Conservation (phyloP, 805 yeast species). For the Zygotorulaspora chibaensis region DNA sequence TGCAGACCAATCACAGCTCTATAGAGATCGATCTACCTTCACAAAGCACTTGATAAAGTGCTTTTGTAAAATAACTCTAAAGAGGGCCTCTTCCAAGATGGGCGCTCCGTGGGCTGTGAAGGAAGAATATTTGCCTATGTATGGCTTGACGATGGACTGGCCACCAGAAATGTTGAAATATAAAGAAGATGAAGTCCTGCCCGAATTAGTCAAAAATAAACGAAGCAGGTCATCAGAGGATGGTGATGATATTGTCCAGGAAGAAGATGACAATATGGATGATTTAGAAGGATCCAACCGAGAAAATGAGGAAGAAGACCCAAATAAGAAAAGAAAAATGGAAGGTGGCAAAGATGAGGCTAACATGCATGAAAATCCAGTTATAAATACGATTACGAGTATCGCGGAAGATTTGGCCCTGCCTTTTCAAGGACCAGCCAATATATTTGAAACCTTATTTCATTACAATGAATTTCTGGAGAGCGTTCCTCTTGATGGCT, state of each 20-base stretch:
- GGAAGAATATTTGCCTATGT: constrained; percentile 48
- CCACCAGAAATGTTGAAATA: constrained; percentile 30
- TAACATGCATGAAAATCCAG: constrained; percentile 6
- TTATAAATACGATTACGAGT: constrained; percentile 16
- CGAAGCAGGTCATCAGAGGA: constrained; percentile 17
- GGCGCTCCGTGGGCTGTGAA: constrained; percentile 98
- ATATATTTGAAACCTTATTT: constrained; percentile 15
- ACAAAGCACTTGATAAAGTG: constrained; percentile 88
- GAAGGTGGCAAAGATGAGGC: constrained; percentile 11
- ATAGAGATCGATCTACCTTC: constrained; percentile 80
- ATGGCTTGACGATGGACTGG: constrained; percentile 35
- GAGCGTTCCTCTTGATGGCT: constrained; percentile 11
- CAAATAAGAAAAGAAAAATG: constrained; percentile 12
- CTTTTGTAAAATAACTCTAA: constrained; percentile 65
- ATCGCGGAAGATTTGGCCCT: constrained; percentile 27
- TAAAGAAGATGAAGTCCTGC: constrained; percentile 29
- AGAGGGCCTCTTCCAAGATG: constrained; percentile 70
- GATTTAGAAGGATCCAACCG: constrained; percentile 17
- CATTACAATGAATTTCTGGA: constrained; percentile 26
- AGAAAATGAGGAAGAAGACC: constrained; percentile 9
- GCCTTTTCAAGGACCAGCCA: constrained; percentile 26
- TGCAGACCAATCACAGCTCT: constrained; percentile 66
- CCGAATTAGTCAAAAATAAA: constrained; percentile 8
- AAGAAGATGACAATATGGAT: constrained; percentile 25
- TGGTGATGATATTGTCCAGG: constrained; percentile 26